These are phyloP conservation scores for Thermochaetoides thermophila DNA, from an alignment of 495 filamentous ascomycete species.

Conservation along the genomic window DNA sequence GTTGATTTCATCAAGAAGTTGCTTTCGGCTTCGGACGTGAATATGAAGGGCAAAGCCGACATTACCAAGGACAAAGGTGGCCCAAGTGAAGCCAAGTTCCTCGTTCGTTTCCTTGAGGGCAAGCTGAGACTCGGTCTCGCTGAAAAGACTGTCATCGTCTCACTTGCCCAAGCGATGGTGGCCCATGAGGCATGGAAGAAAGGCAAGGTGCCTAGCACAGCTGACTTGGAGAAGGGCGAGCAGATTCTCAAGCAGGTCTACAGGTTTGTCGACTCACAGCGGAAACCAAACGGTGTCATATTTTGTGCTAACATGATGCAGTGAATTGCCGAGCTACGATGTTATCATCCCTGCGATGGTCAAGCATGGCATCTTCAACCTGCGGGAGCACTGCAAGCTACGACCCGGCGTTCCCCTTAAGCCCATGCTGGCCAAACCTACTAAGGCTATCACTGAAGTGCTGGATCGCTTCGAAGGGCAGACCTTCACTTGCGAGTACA, in stretches of 20 bases:
- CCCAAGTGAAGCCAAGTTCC: constrained; percentile 83
- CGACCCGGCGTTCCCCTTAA: constrained; percentile 90
- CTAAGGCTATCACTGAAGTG: constrained; percentile 97
- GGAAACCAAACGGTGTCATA: background rate
- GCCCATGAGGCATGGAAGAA: constrained; percentile 60
- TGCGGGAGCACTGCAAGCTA: constrained; percentile 77
- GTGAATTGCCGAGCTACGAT: constrained; percentile 89
- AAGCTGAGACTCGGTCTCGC: constrained; percentile 84
- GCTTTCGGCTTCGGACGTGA: constrained; percentile 67
- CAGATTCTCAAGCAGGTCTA: constrained; percentile 77
- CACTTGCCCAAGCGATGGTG: constrained; percentile 76
- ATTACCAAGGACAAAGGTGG: constrained; percentile 89
- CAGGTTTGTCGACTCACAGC: constrained; percentile 37
- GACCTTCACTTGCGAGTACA: constrained; percentile 96
- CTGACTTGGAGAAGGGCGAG: constrained; percentile 71
- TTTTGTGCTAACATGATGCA: constrained; percentile 17
- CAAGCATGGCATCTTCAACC: constrained; percentile 65
- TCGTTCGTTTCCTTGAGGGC: constrained; percentile 85
- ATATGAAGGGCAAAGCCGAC: constrained; percentile 57
- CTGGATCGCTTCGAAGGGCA: constrained; percentile 92
- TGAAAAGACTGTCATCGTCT: constrained; percentile 80
- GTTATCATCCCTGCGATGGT: constrained; percentile 84
- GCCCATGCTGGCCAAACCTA: constrained; percentile 97
- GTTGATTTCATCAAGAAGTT: constrained; percentile 91
- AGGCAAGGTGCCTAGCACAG: constrained; percentile 49